Base-by-base conservation (phyloP, 352 stramenopile species). In the Phytophthora litchii region DNA sequence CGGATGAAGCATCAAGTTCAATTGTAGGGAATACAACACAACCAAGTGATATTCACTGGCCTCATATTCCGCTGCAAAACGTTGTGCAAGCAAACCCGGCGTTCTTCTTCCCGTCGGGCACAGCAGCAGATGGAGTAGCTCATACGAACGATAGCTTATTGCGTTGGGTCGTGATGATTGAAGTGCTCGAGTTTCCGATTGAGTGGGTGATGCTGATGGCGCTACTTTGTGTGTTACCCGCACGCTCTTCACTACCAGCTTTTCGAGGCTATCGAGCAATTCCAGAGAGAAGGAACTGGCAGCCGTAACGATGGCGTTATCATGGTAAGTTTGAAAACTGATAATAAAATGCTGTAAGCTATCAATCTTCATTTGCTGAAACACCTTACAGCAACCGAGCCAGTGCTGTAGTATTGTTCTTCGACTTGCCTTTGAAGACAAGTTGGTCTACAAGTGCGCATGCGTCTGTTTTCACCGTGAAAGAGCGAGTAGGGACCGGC, bases 401-500 rank as follows among this genome's bases (percentile, higher is more conserved):
- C 9, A 70, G 23, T 10, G 58, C 35, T 20, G 57, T 41, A 16
- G 6, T 41, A 14, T 20, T 55, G 14, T 14, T 52, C 27, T 57
- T 75, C 2, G 43, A 8, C 14, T 76, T 86, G 20, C 80, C 78
- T 42, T 74, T 84, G 35, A 86, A 80, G 10, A 86, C 62, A 19
- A 86, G 49, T 20, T 86, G 64, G 27, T 89, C 74, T 32, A 62
- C 49, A 12, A 92, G 70, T 20, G 85, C 78, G 27, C 76, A 90
- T 7, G 80, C 85, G 53, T 94, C 85, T 0, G 83, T 94, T 38
- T 77, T 86, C 21, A 89, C 70, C 1, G 83, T 94, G 53, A 94
- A 92, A 0, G 73, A 78, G 2, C 83, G 67, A 14, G 79, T 84
- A 16, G 88, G 71, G 8, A 92, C 78, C 0, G 83, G 51, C 8